phyloP scores from a whole-genome alignment of 2,329 filamentous ascomycete genomes.

The Fusarium sp. region DNA sequence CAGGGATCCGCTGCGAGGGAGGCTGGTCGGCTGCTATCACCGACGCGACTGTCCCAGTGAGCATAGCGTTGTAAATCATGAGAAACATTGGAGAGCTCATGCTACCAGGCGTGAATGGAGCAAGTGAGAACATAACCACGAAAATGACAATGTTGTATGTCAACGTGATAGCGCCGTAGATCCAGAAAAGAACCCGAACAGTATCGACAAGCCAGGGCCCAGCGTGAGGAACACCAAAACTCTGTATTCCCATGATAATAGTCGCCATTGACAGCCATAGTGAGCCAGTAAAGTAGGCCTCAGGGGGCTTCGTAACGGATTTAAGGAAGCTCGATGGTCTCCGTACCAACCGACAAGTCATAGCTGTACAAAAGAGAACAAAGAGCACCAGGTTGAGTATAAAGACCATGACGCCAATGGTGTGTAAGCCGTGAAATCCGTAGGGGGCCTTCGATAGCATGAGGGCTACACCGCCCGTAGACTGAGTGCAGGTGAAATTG shows the following conservation, averaged over 20 bases:
- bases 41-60: neutral
- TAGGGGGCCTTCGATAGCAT: neutral
- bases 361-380: neutral
- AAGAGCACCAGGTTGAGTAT: constrained; percentile 1
- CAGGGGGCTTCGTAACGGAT: neutral
- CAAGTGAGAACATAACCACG: constrained; percentile 2
- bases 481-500: constrained; percentile 13
- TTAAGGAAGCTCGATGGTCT: neutral
- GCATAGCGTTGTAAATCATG: constrained; percentile 15
- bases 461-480: constrained; percentile 11
- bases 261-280: constrained; percentile 12
- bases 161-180: neutral
- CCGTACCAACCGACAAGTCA: neutral
- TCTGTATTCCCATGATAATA: constrained; percentile 14
- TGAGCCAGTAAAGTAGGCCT: neutral
- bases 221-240: constrained; percentile 10
- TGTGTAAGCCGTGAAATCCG: neutral
- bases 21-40: neutral
- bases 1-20: neutral
- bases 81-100: constrained; percentile 22
- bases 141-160: constrained; percentile 10
- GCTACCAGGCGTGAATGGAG: neutral
- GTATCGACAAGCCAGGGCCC: neutral
- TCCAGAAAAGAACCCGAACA: constrained; percentile 1
- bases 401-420: neutral